A percentile compares a stretch with the other conserved stretches of the same genome.
Conservation (phyloP, 2,329 filamentous ascomycete genomes). For the Dothiorella sarmentorum region DNA sequence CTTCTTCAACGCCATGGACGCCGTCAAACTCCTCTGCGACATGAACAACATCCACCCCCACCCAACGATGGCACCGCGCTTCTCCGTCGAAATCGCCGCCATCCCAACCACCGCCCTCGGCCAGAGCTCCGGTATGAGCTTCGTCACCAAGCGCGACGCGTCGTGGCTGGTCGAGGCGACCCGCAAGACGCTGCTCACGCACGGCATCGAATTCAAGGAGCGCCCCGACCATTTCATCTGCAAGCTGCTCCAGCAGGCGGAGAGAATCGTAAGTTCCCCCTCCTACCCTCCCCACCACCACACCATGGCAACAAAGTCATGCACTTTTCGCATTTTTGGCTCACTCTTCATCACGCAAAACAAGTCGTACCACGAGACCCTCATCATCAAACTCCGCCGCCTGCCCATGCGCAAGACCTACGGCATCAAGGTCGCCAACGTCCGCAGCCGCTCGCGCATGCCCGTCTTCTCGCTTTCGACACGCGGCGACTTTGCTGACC, state of each 20-base stretch:
- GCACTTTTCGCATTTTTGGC: not conserved
- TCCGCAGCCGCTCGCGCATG: not conserved
- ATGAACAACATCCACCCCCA: not conserved
- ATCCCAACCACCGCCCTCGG: conserved; percentile 24
- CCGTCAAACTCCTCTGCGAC: conserved; percentile 21
- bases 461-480: not conserved
- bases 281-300: too few relatives aligned
- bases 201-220: conserved; percentile 27
- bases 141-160: conserved; percentile 26
- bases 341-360: too few relatives aligned
- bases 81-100: not conserved
- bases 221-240: conserved; percentile 25
- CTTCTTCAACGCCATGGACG: conserved; percentile 25
- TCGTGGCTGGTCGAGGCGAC: conserved; percentile 29
- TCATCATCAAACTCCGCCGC: conserved; percentile 18
- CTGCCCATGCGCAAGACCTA: conserved; percentile 3
- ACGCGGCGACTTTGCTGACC: not conserved
- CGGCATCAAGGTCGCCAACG: not conserved
- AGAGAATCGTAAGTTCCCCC: too few relatives aligned
- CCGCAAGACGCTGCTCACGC: conserved; percentile 24
- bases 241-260: conserved; percentile 25
- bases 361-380: conserved; percentile 7
- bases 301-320: too few relatives aligned
- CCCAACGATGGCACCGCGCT: not conserved
- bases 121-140: conserved; percentile 27